Evolutionary conservation across 306 rosid genomes (phyloP).

Genomic region (Medicago ruthenica): DNA sequence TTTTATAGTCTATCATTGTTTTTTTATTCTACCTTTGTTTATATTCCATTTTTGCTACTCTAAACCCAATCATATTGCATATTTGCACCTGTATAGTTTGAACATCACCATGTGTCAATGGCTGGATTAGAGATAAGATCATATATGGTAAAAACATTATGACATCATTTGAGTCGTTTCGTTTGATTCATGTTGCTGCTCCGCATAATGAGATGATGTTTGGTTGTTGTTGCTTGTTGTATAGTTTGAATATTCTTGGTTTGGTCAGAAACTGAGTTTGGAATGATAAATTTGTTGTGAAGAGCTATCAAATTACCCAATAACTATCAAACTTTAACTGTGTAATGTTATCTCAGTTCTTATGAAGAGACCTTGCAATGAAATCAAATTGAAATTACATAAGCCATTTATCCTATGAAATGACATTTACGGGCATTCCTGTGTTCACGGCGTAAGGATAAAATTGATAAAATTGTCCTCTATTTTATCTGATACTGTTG

Average conservation of each 20-base stretch:
- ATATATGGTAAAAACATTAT: not conserved
- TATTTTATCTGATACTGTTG: not conserved
- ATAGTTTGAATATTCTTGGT: not conserved
- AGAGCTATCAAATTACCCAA: not conserved
- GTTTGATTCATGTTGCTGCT: not conserved
- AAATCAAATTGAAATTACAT: not conserved
- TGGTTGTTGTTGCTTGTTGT: not conserved
- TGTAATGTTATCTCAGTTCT: not conserved
- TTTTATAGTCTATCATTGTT: conserved; percentile 26
- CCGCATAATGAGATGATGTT: not conserved
- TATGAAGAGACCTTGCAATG: not conserved
- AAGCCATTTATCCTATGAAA: not conserved
- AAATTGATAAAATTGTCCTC: not conserved
- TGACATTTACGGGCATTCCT: not conserved
- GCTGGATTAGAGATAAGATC: not conserved
- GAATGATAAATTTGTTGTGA: conserved; percentile 13
- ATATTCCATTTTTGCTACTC: conserved; percentile 38
- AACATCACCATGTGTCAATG: not conserved
- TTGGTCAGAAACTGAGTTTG: not conserved
- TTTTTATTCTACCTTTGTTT: conserved; percentile 21
- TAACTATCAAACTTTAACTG: not conserved
- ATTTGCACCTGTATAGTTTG: not conserved
- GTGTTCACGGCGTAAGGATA: not conserved
- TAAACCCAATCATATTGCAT: conserved; percentile 32
- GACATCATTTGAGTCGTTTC: not conserved